Evolutionary conservation across 495 filamentous ascomycete species (phyloP), one percentile per base, ranked within the genome.

Genomic region (Elasticomyces elasticus): DNA sequence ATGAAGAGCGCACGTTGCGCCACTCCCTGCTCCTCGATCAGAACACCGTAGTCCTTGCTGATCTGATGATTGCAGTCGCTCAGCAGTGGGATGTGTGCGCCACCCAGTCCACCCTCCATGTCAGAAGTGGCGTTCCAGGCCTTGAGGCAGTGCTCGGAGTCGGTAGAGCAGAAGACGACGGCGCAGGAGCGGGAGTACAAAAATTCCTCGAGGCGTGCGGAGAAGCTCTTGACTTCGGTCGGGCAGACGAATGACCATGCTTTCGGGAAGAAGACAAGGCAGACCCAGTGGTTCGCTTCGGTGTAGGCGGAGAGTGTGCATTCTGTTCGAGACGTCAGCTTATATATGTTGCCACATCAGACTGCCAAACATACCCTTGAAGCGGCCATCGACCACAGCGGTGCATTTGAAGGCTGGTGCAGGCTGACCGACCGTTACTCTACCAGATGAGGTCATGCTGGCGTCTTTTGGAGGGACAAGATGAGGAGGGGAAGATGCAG

Each of bases 1-100:
- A 81, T 68, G 67, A 81, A 81, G 27, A 79, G 67, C n/a, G 76
- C 78, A 12, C 78, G 66, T 28, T 79, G 72, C 40, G 78, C 74
- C 51, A 80, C 68, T 27, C 78, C 78, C 53, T 75, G 71, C 12
- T 77, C 76, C 61, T 79, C 77, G 35, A 79, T 69, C 54, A 81
- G 64, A n/a, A 80, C 76, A 43, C 75, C 77, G 63, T 80, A 81
- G 60, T 70, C 74, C 50, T 69, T 67, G 20, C 72, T 73, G 51
- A 81, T 64, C 62, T 70, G 67, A 60, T 79, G 77, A 48, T 73
- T 77, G 67, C 75, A 77, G 67, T 81, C 78, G 54, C 71, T 71
- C 15, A 78, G 66, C 9, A 80, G 69, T 17, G 78, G 78, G 31
- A 81, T 69, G 37, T 77, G 67, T 48, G 80, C 63, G 28, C 49